Evolutionary conservation across 2,329 filamentous ascomycete genomes (phyloP), one percentile per base, ranked within the genome.

Genomic region (Alternaria sp.): DNA sequence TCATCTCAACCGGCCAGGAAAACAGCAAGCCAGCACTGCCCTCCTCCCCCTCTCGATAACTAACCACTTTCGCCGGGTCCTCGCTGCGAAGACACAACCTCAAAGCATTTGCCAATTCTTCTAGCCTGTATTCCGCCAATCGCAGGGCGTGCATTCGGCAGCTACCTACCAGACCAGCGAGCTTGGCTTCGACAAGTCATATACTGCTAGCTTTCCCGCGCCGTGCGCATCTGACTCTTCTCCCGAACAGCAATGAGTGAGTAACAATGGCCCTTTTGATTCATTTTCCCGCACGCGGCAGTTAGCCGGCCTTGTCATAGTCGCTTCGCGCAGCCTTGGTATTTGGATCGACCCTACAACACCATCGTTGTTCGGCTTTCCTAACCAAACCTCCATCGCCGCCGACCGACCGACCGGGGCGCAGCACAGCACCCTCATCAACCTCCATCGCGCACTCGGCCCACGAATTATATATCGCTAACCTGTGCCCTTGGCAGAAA

Each of bases 401-500:
- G 45, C 51, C 25, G 19, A 30, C 56, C 13, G 36, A 23, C 36
- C 23, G 30, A 40, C 36, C 36, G 40, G 32, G 51, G 56, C 63
- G 54, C 56, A 59, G 56, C 60, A 65, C 57, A 13, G 28, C 46
- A 19, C 30, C 36, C 17, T 44, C 58, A 50, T 23, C 62, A 28
- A 32, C 51, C 6, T 40, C 4, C 59, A 47, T 57, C 26, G 17
- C 60, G 25, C 56, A 30, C 57, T 55, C 46, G 15, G n/a, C 23
- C 60, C 21, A 36, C 28, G n/a, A 9, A 61, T 43, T 30, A 17
- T 17, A 46, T 19, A 54, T 57, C 32, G 43, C 63, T 66, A 54
- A 66, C 45, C 32, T 17, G 44, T 11, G 49, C 70, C 56, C 69
- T 61, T 65, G 61, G 58, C 61, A 73, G 76, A 73, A 73, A 71